Evolutionary conservation across 306 rosid species (phyloP).

Genomic region (Medicago truncatula): DNA sequence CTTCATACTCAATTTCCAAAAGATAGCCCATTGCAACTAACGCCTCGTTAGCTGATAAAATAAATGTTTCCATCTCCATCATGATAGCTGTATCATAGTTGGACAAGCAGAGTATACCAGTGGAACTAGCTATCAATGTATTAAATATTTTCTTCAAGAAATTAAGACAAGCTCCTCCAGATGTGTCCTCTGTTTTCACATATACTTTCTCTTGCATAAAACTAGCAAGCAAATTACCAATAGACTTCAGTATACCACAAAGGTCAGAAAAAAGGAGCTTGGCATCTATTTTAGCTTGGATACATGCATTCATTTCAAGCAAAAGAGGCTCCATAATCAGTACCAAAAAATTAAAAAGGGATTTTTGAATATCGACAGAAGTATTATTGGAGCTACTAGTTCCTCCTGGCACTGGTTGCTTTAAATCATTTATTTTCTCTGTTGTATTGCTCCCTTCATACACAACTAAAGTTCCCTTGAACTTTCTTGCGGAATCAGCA

Average conservation of each 20-base stretch:
- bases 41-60: conserved; percentile 59
- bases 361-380: conserved; percentile 61
- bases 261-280: conserved; percentile 52
- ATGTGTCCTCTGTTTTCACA: conserved; percentile 78
- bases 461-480: conserved; percentile 54
- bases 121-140: conserved; percentile 54
- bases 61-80: conserved; percentile 44
- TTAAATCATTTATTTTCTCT: conserved; percentile 43
- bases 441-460: conserved; percentile 47
- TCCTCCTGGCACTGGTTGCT: conserved; percentile 47
- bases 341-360: conserved; percentile 72
- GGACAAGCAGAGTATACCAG: conserved; percentile 51
- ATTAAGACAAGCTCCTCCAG: conserved; percentile 71
- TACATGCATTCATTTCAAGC: conserved; percentile 50
- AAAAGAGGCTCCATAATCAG: conserved; percentile 81
- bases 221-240: conserved; percentile 66
- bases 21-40: conserved; percentile 67
- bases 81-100: conserved; percentile 45
- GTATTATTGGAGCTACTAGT: conserved; percentile 46
- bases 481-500: conserved; percentile 60
- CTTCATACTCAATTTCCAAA: conserved; percentile 83
- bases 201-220: conserved; percentile 81
- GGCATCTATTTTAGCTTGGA: conserved; percentile 46
- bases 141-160: conserved; percentile 73
- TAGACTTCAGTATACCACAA: conserved; percentile 62